Evolutionary conservation across 2,329 filamentous ascomycete species (phyloP).

Genomic region (Cordyceps farinosa): DNA sequence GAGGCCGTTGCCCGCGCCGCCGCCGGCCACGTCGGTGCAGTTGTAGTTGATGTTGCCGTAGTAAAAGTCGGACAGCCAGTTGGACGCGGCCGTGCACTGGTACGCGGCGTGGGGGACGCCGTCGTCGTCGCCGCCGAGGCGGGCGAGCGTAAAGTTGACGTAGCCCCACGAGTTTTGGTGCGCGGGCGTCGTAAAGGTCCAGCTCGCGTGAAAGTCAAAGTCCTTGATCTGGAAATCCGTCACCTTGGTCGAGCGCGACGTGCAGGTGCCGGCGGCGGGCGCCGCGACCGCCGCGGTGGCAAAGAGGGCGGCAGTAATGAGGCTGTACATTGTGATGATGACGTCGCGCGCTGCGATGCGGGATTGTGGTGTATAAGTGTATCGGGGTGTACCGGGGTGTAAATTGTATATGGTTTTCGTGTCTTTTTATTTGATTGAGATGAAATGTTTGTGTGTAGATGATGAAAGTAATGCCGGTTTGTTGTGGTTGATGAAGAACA

Average conservation of each 20-base stretch:
- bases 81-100: conserved; percentile 40
- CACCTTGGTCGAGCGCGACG: conserved; percentile 22
- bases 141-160: conserved; percentile 48
- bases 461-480: too few species aligned
- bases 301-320: conserved; percentile 24
- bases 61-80: conserved; percentile 46
- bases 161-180: conserved; percentile 49
- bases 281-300: conserved; percentile 26
- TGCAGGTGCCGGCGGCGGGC: conserved; percentile 24
- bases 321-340: conserved; percentile 21
- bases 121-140: conserved; percentile 39
- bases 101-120: conserved; percentile 16
- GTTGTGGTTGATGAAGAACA: too few species aligned
- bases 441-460: too few species aligned
- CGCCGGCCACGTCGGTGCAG: conserved; percentile 35
- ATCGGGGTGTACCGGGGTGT: not conserved
- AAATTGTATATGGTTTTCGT: not conserved
- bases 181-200: conserved; percentile 47
- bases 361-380: not conserved
- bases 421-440: too few species aligned
- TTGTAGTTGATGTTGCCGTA: conserved; percentile 44
- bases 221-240: conserved; percentile 38
- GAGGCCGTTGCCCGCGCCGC: conserved; percentile 3
- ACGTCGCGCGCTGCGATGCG: not conserved
- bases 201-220: conserved; percentile 48